These are phyloP conservation scores for Basidiobolus meristosporus DNA, from an alignment of 371 early-diverging fungal genomes.

Conservation along the genomic window DNA sequence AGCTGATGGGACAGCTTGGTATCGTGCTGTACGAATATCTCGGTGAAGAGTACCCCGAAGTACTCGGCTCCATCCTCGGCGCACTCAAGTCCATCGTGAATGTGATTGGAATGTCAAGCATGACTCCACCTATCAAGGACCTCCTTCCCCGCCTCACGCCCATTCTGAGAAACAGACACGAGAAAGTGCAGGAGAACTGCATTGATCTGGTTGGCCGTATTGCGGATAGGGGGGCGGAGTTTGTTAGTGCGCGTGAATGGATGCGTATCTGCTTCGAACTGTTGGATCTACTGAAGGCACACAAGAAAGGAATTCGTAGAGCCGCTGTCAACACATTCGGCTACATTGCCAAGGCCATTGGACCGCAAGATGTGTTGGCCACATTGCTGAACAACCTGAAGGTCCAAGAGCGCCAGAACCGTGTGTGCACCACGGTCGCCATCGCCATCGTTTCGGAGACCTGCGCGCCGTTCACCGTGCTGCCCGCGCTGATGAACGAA, in stretches of 20 bases:
- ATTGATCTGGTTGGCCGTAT: slow-evolving; percentile 92
- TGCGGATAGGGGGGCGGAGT: slow-evolving; percentile 95
- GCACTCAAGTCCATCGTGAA: slow-evolving; percentile 85
- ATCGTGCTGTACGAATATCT: slow-evolving; percentile 88
- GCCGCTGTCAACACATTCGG: slow-evolving; percentile 95
- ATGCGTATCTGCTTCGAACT: slow-evolving; percentile 97
- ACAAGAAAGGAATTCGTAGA: slow-evolving; percentile 87
- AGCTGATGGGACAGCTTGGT: slow-evolving; percentile 79
- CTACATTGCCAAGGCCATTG: slow-evolving; percentile 97
- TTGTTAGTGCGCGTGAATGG: slow-evolving; percentile 96
- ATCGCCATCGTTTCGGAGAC: slow-evolving; percentile 89
- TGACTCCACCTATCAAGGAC: slow-evolving; percentile 97
- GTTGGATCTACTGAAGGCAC: slow-evolving; percentile 88
- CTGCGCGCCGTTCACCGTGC: slow-evolving; percentile 92
- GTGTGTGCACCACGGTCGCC: slow-evolving; percentile 95
- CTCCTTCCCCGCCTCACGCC: slow-evolving; percentile 89
- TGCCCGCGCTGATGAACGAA: slow-evolving; percentile 96
- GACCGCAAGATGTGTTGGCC: slow-evolving; percentile 96
- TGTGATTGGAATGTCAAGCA: slow-evolving; percentile 91
- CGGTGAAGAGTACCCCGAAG: slow-evolving; percentile 97
- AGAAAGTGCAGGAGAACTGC: slow-evolving; percentile 86
- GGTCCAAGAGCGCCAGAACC: slow-evolving; percentile 95
- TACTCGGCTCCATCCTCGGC: slow-evolving; percentile 82
- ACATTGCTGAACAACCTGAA: slow-evolving; percentile 92
- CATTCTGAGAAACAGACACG: slow-evolving; percentile 91